phyloP scores from a whole-genome alignment of 495 filamentous ascomycete genomes.

The Neurospora africana region DNA sequence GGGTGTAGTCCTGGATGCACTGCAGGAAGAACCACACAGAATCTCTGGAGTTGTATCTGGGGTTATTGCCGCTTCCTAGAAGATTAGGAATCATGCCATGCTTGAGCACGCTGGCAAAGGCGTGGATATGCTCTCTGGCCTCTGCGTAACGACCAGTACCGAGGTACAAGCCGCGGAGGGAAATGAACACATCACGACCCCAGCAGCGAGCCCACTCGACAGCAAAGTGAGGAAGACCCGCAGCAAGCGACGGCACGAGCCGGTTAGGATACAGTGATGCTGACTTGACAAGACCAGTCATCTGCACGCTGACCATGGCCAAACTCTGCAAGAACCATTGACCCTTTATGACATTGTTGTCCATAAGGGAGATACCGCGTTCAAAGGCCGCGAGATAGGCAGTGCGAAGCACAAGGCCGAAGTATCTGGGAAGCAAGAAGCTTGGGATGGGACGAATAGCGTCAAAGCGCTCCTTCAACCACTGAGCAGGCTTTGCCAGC shows the following conservation, averaged over 20 bases:
- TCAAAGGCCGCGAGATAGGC: conserved; percentile 78
- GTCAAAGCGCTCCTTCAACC: conserved; percentile 76
- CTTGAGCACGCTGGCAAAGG: conserved; percentile 93
- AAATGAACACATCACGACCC: conserved; percentile 96
- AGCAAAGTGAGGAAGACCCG: conserved; percentile 91
- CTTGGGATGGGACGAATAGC: conserved; percentile 73
- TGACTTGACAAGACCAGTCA: conserved; percentile 78
- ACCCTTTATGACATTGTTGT: conserved; percentile 60
- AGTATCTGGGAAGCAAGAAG: conserved; percentile 87
- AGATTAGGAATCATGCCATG: conserved; percentile 99
- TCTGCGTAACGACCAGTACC: conserved; percentile 80
- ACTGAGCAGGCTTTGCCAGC: conserved; percentile 54
- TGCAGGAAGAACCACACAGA: conserved; percentile 97
- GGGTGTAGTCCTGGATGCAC: conserved; percentile 84
- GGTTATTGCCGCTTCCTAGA: conserved; percentile 71
- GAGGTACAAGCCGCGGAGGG: conserved; percentile 78
- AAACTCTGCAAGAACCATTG: conserved; percentile 79
- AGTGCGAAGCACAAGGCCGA: conserved; percentile 76
- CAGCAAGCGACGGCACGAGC: conserved; percentile 75
- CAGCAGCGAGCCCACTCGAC: conserved; percentile 92
- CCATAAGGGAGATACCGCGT: conserved; percentile 66
- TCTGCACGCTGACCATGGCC: conserved; percentile 80
- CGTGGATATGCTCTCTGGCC: conserved; percentile 85
- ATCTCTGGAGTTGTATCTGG: conserved; percentile 93
- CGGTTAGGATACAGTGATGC: conserved; percentile 83